Evolutionary conservation across 306 rosid species (phyloP).

Genomic region (Argentina anserina): DNA sequence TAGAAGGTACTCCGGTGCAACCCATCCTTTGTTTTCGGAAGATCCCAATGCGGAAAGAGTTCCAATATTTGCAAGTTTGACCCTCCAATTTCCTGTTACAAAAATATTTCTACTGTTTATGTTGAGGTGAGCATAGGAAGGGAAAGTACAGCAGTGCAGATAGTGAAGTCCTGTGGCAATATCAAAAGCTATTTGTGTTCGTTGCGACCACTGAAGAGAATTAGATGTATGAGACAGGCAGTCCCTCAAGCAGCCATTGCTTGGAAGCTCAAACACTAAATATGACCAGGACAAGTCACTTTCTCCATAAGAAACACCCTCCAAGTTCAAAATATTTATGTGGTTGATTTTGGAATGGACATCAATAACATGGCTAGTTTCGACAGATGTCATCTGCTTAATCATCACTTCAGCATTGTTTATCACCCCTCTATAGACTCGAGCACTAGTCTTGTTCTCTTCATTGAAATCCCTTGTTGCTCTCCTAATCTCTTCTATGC

Average conservation of each 20-base stretch:
- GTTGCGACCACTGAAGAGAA: conserved; percentile 37
- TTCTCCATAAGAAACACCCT: conserved; percentile 59
- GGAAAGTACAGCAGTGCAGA: conserved; percentile 55
- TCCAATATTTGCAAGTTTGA: conserved; percentile 53
- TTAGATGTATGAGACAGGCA: conserved; percentile 38
- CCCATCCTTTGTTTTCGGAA: conserved; percentile 30
- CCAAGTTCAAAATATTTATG: conserved; percentile 55
- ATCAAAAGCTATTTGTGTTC: conserved; percentile 61
- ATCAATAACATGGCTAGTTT: conserved; percentile 45
- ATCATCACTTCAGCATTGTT: conserved; percentile 48
- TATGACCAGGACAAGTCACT: conserved; percentile 43
- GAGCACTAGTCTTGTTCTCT: conserved; percentile 40
- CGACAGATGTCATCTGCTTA: conserved; percentile 52
- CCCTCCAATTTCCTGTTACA: conserved; percentile 49
- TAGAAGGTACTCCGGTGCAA: conserved; percentile 31
- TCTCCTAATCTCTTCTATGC: conserved; percentile 42
- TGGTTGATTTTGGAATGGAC: conserved; percentile 66
- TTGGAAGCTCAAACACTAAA: conserved; percentile 58
- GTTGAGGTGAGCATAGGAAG: conserved; percentile 53
- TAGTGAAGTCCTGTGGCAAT: conserved; percentile 71
- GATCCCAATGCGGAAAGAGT: conserved; percentile 5
- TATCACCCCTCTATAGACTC: conserved; percentile 39
- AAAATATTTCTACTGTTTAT: conserved; percentile 47
- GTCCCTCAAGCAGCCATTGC: conserved; percentile 56
- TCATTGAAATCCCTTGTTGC: conserved; percentile 54